phyloP scores from a whole-genome alignment of 345 rosid genomes.

The Gossypium anomalum region DNA sequence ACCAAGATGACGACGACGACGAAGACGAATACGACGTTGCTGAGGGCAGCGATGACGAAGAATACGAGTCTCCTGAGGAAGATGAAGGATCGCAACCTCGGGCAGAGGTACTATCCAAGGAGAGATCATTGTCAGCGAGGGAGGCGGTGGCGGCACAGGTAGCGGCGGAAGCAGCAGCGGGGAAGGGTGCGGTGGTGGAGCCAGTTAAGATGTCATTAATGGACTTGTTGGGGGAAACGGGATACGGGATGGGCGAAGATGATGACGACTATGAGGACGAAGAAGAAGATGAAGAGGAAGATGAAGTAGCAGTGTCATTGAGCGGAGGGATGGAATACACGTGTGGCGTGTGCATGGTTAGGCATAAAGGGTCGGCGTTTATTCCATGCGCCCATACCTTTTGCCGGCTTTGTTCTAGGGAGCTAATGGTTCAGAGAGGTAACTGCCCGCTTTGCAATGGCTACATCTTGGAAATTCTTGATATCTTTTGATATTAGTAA shows the following conservation, averaged over 20 bases:
- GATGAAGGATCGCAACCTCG: constrained; percentile 35
- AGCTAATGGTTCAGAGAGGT: constrained; percentile 83
- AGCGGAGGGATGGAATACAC: constrained; percentile 42
- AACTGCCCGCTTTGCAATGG: constrained; percentile 86
- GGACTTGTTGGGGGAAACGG: constrained; percentile 81
- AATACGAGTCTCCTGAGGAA: constrained; percentile 12
- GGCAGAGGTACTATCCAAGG: constrained; percentile 46
- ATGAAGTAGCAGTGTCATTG: constrained; percentile 10
- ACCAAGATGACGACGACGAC: constrained; percentile 21
- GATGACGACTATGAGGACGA: constrained; percentile 34
- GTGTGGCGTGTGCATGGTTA: constrained; percentile 84
- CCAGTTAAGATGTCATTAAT: constrained; percentile 73
- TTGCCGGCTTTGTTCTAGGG: constrained; percentile 89
- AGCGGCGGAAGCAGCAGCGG: constrained; percentile 41
- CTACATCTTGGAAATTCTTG: constrained; percentile 75
- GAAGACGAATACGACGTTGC: constrained; percentile 11
- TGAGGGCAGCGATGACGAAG: constrained; percentile 25
- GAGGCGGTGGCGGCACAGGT: constrained; percentile 78
- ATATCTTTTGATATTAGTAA: constrained; percentile 47
- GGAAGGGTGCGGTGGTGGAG: constrained; percentile 18
- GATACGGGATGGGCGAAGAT: constrained; percentile 56
- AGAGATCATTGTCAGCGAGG: constrained; percentile 65
- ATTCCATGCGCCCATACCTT: constrained; percentile 89
- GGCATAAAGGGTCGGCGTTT: constrained; percentile 77
- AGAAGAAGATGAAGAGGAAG: constrained; percentile 30